Evolutionary conservation across 768 basidiomycete genomes (phyloP).

Genomic region (Floccularia luteovirens): DNA sequence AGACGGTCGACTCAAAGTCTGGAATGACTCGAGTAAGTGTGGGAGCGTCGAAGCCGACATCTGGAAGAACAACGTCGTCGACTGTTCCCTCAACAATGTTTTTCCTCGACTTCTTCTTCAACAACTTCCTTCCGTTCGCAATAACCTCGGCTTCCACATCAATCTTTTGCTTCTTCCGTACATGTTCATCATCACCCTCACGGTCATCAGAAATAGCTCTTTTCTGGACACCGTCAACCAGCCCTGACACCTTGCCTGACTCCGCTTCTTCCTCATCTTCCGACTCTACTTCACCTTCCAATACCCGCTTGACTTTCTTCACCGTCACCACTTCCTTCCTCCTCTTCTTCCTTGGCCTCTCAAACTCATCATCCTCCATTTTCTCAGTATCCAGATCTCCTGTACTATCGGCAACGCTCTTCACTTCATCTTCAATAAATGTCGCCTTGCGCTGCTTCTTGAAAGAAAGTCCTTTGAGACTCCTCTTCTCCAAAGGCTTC

Average conservation of each 20-base stretch:
- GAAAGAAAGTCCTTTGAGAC: slow-evolving; percentile 38
- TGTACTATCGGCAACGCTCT: slow-evolving; percentile 18
- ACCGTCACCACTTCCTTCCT: slow-evolving; percentile 37
- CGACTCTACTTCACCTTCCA: slow-evolving; percentile 46
- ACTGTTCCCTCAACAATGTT: slow-evolving; percentile 18
- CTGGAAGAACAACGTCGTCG: slow-evolving; percentile 45
- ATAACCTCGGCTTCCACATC: slow-evolving; percentile 15
- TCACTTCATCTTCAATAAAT: slow-evolving; percentile 34
- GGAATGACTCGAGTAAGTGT: slow-evolving; percentile 43
- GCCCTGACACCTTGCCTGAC: slow-evolving; percentile 13
- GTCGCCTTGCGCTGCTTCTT: slow-evolving; percentile 37
- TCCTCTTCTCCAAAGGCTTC: slow-evolving; percentile 26
- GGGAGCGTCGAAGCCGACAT: slow-evolving; percentile 41
- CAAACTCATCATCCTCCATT: slow-evolving; percentile 25
- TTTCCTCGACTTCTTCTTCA: slow-evolving; percentile 29
- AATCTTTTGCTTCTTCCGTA: slow-evolving; percentile 36
- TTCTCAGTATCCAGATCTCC: slow-evolving; percentile 23
- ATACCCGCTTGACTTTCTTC: slow-evolving; percentile 25
- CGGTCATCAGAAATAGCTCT: slow-evolving; percentile 34
- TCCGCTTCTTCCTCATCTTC: slow-evolving; percentile 48
- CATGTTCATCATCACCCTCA: slow-evolving; percentile 29
- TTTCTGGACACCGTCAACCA: slow-evolving; percentile 29
- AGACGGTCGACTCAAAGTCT: slow-evolving; percentile 36
- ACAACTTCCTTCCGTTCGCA: slow-evolving; percentile 24
- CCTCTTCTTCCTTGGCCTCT: slow-evolving; percentile 49